Conservation (phyloP, 1,284 basidiomycete genomes). For the Microstroma glucosiphilum region DNA sequence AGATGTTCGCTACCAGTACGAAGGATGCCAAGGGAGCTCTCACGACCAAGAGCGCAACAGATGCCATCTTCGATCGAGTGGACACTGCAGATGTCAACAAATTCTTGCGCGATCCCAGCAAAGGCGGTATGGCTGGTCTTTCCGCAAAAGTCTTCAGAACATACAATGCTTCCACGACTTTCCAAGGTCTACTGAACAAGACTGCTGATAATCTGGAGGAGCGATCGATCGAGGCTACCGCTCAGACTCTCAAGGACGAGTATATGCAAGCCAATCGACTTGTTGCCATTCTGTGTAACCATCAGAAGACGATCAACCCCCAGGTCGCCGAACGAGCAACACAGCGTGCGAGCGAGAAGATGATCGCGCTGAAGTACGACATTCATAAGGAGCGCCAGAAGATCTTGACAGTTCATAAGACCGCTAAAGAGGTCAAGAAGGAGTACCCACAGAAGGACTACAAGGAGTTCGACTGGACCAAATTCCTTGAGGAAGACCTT, state of each 20-base stretch:
- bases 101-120: conserved; percentile 35
- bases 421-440: conserved; percentile 57
- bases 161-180: conserved; percentile 50
- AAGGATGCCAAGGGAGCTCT: conserved; percentile 57
- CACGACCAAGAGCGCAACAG: conserved; percentile 76
- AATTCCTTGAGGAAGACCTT: conserved; percentile 66
- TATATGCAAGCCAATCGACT: conserved; percentile 50
- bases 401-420: conserved; percentile 54
- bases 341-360: conserved; percentile 9
- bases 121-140: conserved; percentile 44
- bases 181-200: conserved; percentile 48
- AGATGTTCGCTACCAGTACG: conserved; percentile 43
- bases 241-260: conserved; percentile 42
- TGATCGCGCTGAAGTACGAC: conserved; percentile 44
- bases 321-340: conserved; percentile 2
- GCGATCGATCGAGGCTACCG: conserved; percentile 22
- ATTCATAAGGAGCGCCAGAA: conserved; percentile 49
- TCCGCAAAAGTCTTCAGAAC: conserved; percentile 51
- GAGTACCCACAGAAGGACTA: conserved; percentile 62
- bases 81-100: conserved; percentile 37
- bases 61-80: conserved; percentile 67
- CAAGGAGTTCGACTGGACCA: conserved; percentile 63
- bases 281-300: conserved; percentile 50
- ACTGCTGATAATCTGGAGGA: conserved; percentile 43
- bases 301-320: conserved; percentile 50